Evolutionary conservation across 805 yeast species (phyloP), one percentile per base, ranked within the genome.

Genomic region (Debaryomyces hansenii): DNA sequence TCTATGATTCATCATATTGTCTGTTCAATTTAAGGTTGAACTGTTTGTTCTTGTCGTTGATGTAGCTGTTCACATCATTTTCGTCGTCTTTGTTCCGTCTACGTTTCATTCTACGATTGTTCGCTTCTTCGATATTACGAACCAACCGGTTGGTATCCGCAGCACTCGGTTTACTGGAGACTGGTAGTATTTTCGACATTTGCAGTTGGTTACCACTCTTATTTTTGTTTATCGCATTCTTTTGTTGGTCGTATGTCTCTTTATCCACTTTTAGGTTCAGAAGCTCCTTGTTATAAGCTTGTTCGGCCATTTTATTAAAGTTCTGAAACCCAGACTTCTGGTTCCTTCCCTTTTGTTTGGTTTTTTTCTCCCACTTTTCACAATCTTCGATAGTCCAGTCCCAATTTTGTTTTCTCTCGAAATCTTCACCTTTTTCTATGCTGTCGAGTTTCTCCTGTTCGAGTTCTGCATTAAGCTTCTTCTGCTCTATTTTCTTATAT

Each of bases 31-130:
- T 87, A 59, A 77, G 79, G 64, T 87, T 87, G 64, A 87, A 87
- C 54, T 84, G 84, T 58, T 76, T 78, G 69, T 87, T 87, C 63
- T 83, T 84, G 52, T 83, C 89, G 59, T 84, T 87, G 58, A 87
- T 80, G 61, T 67, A 77, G 24, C 77, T 69, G 4, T 67, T 69
- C 15, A 59, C 71, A 4, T 60, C 68, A 4, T 61, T 74, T 3
- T 59, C 69, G 9, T 63, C 66, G 8, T 57, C 61, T 42, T 67
- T 57, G 42, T 57, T 61, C 47, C 63, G 65, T 51, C 77, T 65
- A 54, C 77, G 66, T 41, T 63, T 64, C 51, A 60, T 59, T 38
- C 65, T 63, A 14, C 31, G 41, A 11, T 18, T 55, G 3, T 74
- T 48, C 2, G 47, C 42, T 21, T 51, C 39, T 38, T 32, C 40